phyloP scores from a whole-genome alignment of 2,329 filamentous ascomycete species.

The Talaromyces sp. region DNA sequence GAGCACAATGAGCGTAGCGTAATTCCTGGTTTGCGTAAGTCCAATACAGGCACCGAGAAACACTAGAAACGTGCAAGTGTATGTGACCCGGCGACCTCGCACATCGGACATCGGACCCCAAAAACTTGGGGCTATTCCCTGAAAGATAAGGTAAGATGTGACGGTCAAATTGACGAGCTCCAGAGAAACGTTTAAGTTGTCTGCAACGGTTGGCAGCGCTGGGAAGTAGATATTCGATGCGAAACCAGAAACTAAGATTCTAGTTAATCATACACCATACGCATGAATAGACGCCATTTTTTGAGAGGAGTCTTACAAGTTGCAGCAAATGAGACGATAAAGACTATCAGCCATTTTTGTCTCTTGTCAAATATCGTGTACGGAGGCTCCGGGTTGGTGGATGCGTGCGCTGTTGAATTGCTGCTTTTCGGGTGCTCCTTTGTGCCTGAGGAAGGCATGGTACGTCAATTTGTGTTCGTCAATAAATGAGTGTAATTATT shows the following conservation, averaged over 20 bases:
- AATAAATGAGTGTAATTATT: no score
- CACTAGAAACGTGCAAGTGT: conserved; percentile 34
- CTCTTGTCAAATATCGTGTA: conserved; percentile 48
- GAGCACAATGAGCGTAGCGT: conserved; percentile 34
- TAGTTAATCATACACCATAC: no score
- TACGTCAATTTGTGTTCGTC: no score
- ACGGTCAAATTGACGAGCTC: conserved; percentile 39
- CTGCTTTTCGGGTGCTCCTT: no score
- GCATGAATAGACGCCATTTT: no score
- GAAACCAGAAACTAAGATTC: conserved; percentile 32
- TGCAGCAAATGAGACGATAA: conserved; percentile 45
- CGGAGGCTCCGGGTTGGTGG: conserved; percentile 20
- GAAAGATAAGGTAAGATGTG: conserved; percentile 37
- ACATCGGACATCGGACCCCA: conserved; percentile 38
- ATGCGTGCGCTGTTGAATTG: neutral
- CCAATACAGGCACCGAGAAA: conserved; percentile 38
- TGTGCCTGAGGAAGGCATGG: no score
- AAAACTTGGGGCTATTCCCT: conserved; percentile 39
- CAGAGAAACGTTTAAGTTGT: conserved; percentile 33
- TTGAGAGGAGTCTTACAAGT: conserved; percentile 40
- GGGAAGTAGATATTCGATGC: conserved; percentile 42
- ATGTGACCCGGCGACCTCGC: conserved; percentile 36
- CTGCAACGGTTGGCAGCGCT: conserved; percentile 35
- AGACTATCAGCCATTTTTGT: conserved; percentile 46
- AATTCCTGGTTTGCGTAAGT: conserved; percentile 33